Percentiles rank a stretch among this genome's conserved stretches.
These are phyloP conservation scores for Nemania sp. DNA, from an alignment of 2,329 filamentous ascomycete genomes.

Conservation along the genomic window DNA sequence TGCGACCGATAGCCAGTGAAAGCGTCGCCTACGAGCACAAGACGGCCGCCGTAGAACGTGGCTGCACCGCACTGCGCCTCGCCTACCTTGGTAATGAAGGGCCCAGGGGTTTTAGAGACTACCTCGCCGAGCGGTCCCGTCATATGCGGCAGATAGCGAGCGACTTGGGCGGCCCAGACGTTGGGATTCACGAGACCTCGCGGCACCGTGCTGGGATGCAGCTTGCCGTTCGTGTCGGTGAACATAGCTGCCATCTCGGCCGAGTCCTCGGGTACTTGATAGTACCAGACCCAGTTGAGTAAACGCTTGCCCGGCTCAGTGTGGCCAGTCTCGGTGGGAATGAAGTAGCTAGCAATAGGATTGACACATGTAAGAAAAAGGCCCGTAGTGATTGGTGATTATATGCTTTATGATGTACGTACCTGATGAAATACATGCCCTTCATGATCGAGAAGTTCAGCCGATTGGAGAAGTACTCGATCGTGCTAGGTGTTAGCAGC, in stretches of 20 bases:
- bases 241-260: not conserved
- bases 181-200: not conserved
- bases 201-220: not conserved
- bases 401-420: not conserved
- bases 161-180: not conserved
- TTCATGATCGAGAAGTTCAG: not conserved
- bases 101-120: not conserved
- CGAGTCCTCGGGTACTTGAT: not conserved
- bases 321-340: not conserved
- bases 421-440: not conserved
- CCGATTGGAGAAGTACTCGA: not conserved
- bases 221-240: not conserved
- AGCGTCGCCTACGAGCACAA: not conserved
- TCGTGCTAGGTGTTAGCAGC: not conserved
- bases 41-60: not conserved
- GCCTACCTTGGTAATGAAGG: not conserved
- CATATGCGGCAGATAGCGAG: not conserved
- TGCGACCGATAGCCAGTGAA: not conserved
- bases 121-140: not conserved
- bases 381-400: no score
- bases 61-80: not conserved
- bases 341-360: not conserved
- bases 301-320: not conserved
- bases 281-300: not conserved
- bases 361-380: not conserved